These are phyloP conservation scores for Didymella lethalis DNA, from an alignment of 2,329 filamentous ascomycete genomes.

Conservation along the genomic window DNA sequence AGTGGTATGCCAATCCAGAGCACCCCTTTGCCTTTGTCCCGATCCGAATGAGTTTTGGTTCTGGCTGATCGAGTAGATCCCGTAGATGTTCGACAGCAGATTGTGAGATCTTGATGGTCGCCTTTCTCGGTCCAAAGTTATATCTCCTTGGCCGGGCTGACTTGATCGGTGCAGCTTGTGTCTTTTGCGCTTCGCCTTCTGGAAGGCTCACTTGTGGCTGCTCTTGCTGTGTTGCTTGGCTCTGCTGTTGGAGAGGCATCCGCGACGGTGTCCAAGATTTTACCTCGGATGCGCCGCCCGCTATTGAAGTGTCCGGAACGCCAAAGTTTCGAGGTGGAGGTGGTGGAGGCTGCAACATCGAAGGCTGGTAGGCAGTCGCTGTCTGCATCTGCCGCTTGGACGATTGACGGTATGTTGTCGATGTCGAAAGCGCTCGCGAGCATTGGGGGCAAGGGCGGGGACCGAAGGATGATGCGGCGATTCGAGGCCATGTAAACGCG, in stretches of 20 bases:
- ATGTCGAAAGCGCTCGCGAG: slow-evolving; percentile 56
- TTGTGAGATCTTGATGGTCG: slow-evolving; percentile 85
- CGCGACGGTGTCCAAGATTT: slow-evolving; percentile 59
- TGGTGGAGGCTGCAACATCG: slow-evolving; percentile 63
- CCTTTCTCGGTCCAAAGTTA: slow-evolving; percentile 83
- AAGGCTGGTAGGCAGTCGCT: slow-evolving; percentile 69
- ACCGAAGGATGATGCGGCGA: slow-evolving; percentile 37
- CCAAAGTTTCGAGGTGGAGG: slow-evolving; percentile 66
- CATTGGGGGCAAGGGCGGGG: slow-evolving; percentile 54
- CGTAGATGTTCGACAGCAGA: slow-evolving; percentile 81
- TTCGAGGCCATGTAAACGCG: slow-evolving; percentile 32
- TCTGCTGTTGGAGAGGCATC: slow-evolving; percentile 36
- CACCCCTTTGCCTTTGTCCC: slow-evolving; percentile 94
- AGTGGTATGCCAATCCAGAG: slow-evolving; percentile 89
- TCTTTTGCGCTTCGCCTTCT: slow-evolving; percentile 73
- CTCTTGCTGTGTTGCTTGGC: slow-evolving; percentile 28
- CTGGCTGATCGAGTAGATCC: slow-evolving; percentile 79
- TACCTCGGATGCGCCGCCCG: slow-evolving; percentile 58
- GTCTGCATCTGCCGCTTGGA: slow-evolving; percentile 64
- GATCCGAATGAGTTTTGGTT: slow-evolving; percentile 91
- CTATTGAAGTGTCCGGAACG: slow-evolving; percentile 69
- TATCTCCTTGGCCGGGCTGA: slow-evolving; percentile 64
- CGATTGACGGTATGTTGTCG: slow-evolving; percentile 45
- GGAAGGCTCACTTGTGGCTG: slow-evolving; percentile 58
- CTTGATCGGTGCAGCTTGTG: slow-evolving; percentile 58